Base-by-base conservation (phyloP, 805 yeast genomes). In the Candida yuanshanica region DNA sequence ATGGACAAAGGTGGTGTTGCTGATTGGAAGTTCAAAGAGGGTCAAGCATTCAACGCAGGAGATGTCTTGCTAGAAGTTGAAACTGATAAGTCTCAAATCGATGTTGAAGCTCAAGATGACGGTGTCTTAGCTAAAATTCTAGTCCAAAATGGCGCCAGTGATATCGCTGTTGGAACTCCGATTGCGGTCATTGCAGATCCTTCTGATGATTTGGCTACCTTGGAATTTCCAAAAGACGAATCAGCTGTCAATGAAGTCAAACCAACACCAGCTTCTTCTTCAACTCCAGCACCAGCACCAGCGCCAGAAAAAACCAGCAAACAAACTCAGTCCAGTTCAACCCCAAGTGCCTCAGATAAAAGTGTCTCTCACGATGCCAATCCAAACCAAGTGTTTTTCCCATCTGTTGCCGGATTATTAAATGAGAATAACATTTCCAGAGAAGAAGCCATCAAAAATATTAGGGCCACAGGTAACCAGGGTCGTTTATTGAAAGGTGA, bases 1-100 rank as follows among this genome's bases (percentile, higher is more conserved):
- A 91, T 91, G 99, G 88, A 89, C 23, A 86, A 81, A 59, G 99
- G 99, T 32, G 96, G 95, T 6, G 75, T 91, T 49, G 86, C 88
- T 11, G 72, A 79, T 41, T 91, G 99, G 99, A 85, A 87, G 60
- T 71, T 81, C 55, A 81, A 89, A 61, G 82, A 74, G 37, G 87
- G 87, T 22, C 93, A 86, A 4, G 41, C 70, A 4, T 91, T 83
- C 64, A 57, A 68, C 24, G 75, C 95, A 7, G 99, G 99, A 18
- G 98, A 93, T 51, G 83, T 81, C 4, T 60, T 85, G 26, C 59
- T 85, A 32, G 93, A 84, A 55, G 84, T 85, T n/a, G 95, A 85
- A 57, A 85, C 95, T 12, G 95, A 85, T 58, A 85, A 85, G 61
- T 87, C 95, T 23, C 78, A 80, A 44, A 84, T 85, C 40, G 88